These are phyloP conservation scores for Amoeboaphelidium occidentale DNA, from an alignment of 371 early-diverging fungal genomes.

Conservation along the genomic window DNA sequence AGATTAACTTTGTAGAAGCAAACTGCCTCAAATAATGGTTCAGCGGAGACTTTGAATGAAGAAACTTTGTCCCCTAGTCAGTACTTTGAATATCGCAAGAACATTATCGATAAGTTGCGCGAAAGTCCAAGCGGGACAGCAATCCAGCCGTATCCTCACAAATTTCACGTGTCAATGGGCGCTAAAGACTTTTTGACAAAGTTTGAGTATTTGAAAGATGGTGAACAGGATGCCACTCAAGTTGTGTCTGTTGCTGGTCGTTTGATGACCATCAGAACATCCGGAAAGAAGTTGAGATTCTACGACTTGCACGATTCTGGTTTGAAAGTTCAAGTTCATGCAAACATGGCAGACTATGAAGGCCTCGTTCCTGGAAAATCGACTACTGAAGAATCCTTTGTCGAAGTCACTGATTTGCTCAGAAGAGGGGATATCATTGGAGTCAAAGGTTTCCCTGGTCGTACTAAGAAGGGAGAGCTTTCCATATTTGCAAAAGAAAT, in stretches of 20 bases:
- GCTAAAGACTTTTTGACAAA: conserved; percentile 63
- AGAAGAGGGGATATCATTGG: conserved; percentile 98
- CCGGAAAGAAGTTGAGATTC: conserved; percentile 72
- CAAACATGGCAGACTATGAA: conserved; percentile 48
- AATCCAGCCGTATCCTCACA: conserved; percentile 93
- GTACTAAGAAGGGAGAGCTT: conserved; percentile 86
- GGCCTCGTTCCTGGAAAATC: no score
- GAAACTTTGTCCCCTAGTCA: conserved; percentile 67
- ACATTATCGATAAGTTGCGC: conserved; percentile 52
- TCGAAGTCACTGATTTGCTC: conserved; percentile 46
- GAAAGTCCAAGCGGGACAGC: conserved; percentile 16
- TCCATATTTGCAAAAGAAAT: conserved; percentile 82
- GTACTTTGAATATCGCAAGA: conserved; percentile 90
- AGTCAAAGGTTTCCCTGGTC: conserved; percentile 74
- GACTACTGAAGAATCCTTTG: no score
- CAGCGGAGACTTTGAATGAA: conserved; percentile 18
- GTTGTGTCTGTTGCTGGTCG: conserved; percentile 48
- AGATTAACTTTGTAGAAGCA: background rate
- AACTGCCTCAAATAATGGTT: background rate
- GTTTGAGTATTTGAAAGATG: conserved; percentile 36
- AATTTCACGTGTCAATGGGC: conserved; percentile 72
- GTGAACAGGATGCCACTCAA: conserved; percentile 40
- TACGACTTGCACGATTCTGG: conserved; percentile 88
- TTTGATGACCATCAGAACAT: conserved; percentile 49
- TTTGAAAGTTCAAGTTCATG: conserved; percentile 83